Conservation (phyloP, 208 protist genomes). For the Sergeia podlipaevii region DNA sequence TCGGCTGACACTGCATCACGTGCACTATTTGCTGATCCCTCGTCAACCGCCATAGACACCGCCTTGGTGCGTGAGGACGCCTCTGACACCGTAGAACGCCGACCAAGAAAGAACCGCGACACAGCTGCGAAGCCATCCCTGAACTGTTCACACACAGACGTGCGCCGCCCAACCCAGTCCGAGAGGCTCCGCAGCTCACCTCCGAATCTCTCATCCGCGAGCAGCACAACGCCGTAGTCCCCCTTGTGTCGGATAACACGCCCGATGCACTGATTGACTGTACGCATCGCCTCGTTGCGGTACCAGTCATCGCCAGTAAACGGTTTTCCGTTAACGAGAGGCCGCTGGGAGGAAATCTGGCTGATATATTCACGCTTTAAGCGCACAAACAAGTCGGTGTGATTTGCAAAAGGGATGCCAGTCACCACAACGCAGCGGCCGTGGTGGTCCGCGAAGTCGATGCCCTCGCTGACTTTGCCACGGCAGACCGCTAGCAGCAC, state of each 20-base stretch:
- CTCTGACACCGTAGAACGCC: slow-evolving; percentile 3
- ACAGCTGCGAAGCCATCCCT: slow-evolving; percentile 55
- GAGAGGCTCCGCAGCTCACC: slow-evolving; percentile 29
- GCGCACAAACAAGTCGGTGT: slow-evolving; percentile 86
- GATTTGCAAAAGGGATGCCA: slow-evolving; percentile 93
- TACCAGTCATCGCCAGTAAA: slow-evolving; percentile 96
- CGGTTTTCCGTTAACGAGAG: slow-evolving; percentile 54
- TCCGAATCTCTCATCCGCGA: slow-evolving; percentile 94
- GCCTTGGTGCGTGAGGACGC: slow-evolving; percentile 14
- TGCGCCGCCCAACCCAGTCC: slow-evolving; percentile 58
- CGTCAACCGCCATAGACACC: slow-evolving; percentile 18
- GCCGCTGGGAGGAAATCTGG: slow-evolving; percentile 46
- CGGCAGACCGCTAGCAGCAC: slow-evolving; percentile 96
- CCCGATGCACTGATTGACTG: slow-evolving; percentile 97
- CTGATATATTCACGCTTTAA: slow-evolving; percentile 82
- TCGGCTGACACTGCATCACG: background rate
- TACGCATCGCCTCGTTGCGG: slow-evolving; percentile 90
- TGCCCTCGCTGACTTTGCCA: slow-evolving; percentile 97
- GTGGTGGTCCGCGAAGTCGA: slow-evolving; percentile 96
- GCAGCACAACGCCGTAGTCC: slow-evolving; percentile 95
- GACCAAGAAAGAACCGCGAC: slow-evolving; percentile 57
- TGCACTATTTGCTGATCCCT: background rate
- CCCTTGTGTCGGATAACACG: slow-evolving; percentile 96
- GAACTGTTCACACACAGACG: slow-evolving; percentile 48
- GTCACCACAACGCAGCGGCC: slow-evolving; percentile 94